A percentile compares a stretch with the other conserved stretches of the same genome.
Conservation (phyloP, 148 eudicot species). For the Polygonum aviculare region DNA sequence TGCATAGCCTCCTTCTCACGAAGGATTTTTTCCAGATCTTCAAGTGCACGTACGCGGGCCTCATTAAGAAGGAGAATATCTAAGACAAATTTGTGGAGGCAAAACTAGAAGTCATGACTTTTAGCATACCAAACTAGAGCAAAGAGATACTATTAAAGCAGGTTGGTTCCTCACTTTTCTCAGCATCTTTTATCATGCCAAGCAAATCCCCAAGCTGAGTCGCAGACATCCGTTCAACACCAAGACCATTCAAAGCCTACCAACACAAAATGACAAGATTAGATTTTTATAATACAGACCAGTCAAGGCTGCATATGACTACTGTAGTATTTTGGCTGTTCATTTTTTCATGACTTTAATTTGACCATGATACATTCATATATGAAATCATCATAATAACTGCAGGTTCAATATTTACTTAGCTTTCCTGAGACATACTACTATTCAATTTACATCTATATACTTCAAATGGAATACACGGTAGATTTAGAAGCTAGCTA, state of each 20-base stretch:
- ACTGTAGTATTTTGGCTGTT: background rate
- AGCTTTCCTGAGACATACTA: background rate
- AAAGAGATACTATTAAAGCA: conserved; percentile 1
- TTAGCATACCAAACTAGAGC: conserved; percentile 5
- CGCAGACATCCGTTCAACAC: conserved; percentile 33
- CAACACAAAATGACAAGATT: conserved; percentile 9
- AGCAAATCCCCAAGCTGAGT: conserved; percentile 59
- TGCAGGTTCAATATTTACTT: background rate
- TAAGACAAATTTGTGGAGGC: conserved; percentile 19
- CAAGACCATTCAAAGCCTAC: conserved; percentile 40
- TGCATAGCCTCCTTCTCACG: conserved; percentile 73
- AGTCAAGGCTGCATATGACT: background rate
- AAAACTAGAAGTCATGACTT: conserved; percentile 7
- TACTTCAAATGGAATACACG: background rate
- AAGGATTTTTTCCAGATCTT: conserved; percentile 58
- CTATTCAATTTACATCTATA: background rate
- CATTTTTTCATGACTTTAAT: background rate
- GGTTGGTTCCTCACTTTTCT: conserved; percentile 55
- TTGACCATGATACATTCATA: background rate
- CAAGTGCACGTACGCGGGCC: conserved; percentile 77
- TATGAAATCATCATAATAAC: background rate
- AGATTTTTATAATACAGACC: background rate
- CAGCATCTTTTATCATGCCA: conserved; percentile 82
- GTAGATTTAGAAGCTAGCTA: conserved; percentile 1
- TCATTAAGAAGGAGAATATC: conserved; percentile 85